A percentile compares a stretch with the other conserved stretches of the same genome.
These are phyloP conservation scores for Cladosporium cucumerinum DNA, from an alignment of 2,329 filamentous ascomycete genomes.

Conservation along the genomic window DNA sequence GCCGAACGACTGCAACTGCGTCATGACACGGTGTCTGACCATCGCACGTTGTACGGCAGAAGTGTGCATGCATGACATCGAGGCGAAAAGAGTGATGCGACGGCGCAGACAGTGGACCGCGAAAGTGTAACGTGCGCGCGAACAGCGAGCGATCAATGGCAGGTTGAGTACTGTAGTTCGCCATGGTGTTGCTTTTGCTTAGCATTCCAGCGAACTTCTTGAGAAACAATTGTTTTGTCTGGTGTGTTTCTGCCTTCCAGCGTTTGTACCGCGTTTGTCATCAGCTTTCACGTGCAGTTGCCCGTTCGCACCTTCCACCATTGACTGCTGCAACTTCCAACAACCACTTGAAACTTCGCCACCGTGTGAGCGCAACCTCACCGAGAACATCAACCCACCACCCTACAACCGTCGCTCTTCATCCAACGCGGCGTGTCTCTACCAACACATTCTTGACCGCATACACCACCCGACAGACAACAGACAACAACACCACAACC, in stretches of 20 bases:
- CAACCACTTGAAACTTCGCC: neutral
- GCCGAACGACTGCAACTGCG: neutral
- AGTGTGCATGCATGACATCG: neutral
- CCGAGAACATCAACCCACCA: neutral
- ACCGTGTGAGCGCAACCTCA: neutral
- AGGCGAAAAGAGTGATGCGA: constrained; percentile 5
- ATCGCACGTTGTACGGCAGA: constrained; percentile 5
- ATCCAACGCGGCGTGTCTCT: neutral
- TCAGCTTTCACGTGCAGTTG: constrained; percentile 3
- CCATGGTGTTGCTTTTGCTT: neutral
- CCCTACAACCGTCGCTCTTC: neutral
- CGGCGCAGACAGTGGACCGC: neutral
- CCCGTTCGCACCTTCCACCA: constrained; percentile 3
- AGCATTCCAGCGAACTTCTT: constrained; percentile 2
- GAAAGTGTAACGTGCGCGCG: constrained; percentile 4
- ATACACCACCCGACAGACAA: neutral
- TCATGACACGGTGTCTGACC: neutral
- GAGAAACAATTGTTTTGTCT: neutral
- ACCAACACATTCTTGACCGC: neutral
- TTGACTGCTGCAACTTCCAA: neutral
- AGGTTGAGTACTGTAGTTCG: neutral
- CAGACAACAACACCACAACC: neutral
- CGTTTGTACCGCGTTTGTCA: neutral
- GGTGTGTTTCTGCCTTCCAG: neutral
- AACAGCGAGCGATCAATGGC: neutral